Conservation (phyloP, 371 early-diverging fungal species). For the Mortierella sp. region DNA sequence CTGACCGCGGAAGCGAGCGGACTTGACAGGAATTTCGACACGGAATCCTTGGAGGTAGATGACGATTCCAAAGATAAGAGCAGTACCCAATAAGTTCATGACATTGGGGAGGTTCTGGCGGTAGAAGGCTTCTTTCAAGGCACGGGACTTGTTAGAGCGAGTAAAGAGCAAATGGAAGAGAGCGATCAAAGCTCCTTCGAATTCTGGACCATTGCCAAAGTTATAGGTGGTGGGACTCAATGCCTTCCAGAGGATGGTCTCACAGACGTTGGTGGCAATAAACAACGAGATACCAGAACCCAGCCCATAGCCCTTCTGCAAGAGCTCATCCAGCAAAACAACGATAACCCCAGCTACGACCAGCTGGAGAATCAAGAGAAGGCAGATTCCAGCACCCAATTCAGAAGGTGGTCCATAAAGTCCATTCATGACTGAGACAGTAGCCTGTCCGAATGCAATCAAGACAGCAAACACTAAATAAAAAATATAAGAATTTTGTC, state of each 20-base stretch:
- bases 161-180: constrained; percentile 96
- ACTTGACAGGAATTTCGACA: constrained; percentile 99
- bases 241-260: constrained; percentile 99
- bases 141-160: constrained; percentile 97
- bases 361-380: constrained; percentile 96
- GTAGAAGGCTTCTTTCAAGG: constrained; percentile 98
- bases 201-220: constrained; percentile 98
- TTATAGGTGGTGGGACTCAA: constrained; percentile 97
- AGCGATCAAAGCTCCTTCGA: constrained; percentile 98
- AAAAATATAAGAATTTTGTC: background rate
- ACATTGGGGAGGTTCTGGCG: constrained; percentile 98
- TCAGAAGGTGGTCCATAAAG: constrained; percentile 97
- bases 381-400: constrained; percentile 94
- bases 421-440: constrained; percentile 98
- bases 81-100: constrained; percentile 94
- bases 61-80: constrained; percentile 93
- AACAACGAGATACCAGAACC: constrained; percentile 99
- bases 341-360: constrained; percentile 98
- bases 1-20: constrained; percentile 96
- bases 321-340: constrained; percentile 98
- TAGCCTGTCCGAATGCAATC: constrained; percentile 98
- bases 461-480: constrained; percentile 86
- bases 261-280: constrained; percentile 99
- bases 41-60: constrained; percentile 99
- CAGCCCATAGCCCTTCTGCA: constrained; percentile 99